Evolutionary conservation across 192 early-diverging fungal genomes (phyloP).

Genomic region (Podochytrium sp.): DNA sequence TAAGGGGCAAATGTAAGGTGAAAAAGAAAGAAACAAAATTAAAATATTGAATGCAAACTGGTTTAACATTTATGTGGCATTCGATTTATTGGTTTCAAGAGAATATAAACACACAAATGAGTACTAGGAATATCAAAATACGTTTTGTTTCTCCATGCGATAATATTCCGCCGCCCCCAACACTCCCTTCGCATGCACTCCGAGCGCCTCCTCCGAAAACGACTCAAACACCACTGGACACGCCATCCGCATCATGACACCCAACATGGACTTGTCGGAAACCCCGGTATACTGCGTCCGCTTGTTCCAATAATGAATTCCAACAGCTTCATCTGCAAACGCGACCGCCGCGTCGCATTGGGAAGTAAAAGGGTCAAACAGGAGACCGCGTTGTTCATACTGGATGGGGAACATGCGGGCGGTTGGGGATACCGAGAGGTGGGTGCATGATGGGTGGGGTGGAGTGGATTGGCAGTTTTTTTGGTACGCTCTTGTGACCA

Average conservation of each 20-base stretch:
- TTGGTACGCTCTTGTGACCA: constrained; percentile 17
- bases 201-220: not conserved
- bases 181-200: not conserved
- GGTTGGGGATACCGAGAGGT: not conserved
- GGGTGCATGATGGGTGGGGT: not conserved
- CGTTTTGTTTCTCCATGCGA: not conserved
- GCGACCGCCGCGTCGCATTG: not conserved
- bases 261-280: constrained; percentile 18
- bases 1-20: constrained; percentile 50
- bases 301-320: constrained; percentile 44
- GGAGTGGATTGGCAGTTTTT: not conserved
- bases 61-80: not conserved
- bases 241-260: constrained; percentile 27
- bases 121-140: too few species aligned
- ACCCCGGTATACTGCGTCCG: not conserved
- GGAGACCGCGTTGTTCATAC: constrained; percentile 1
- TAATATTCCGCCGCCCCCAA: not conserved
- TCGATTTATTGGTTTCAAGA: not conserved
- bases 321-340: constrained; percentile 23
- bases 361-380: not conserved
- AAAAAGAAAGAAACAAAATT: constrained; percentile 17
- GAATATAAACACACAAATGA: not conserved
- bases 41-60: too few species aligned
- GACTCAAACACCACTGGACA: constrained; percentile 33
- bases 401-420: constrained; percentile 22